Base-by-base conservation (phyloP, 164 flowering plant genomes). In the Magnolia kwangsiensis region DNA sequence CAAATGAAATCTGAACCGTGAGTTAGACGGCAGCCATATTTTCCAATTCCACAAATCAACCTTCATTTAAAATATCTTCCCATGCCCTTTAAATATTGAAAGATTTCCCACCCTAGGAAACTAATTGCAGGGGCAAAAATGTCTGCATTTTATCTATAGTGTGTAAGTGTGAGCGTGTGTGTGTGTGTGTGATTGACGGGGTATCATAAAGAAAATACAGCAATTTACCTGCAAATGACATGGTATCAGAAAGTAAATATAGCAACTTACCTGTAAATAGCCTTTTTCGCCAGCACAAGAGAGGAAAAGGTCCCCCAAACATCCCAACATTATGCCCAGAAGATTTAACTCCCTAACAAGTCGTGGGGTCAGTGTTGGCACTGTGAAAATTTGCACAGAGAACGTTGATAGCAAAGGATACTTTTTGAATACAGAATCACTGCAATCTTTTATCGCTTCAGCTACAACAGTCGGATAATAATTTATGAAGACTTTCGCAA, bases 371-470 rank as follows among this genome's bases (percentile, higher is more conserved):
- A 96, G 81, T 73, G 96, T 92, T 55, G 97, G 97, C 76, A 93
- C 99, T 7, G 99, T 94, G 50, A 94, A 85, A 72, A 96, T 93
- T 81, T 96, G 99, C 64, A 94, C 98, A 58, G 98, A 87, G 74
- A 96, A 96, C 67, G 82, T 84, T 63, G 94, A 83, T 8, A 92
- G 80, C 5, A 94, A 82, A 3, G 87, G 89, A 88, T 84, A 88
- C 73, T 83, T 85, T 65, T 83, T 85, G 58, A 83, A 66, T 72
- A 80, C 77, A 67, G n/a, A 3, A 67, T 91, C 90, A 70, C 67
- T 78, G 72, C 79, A n/a, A 73, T 83, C 90, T 78, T 81, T 89
- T 20, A 89, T 79, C 11, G 86, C 89, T 78, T 88, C 94, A 69
- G 74, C 79, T 72, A 96, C 84, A 80, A 86, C 85, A 64, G 50